Percentiles rank a stretch among this genome's conserved stretches.
phyloP scores from a whole-genome alignment of 2,329 filamentous ascomycete species.

The Aureobasidium sp. region DNA sequence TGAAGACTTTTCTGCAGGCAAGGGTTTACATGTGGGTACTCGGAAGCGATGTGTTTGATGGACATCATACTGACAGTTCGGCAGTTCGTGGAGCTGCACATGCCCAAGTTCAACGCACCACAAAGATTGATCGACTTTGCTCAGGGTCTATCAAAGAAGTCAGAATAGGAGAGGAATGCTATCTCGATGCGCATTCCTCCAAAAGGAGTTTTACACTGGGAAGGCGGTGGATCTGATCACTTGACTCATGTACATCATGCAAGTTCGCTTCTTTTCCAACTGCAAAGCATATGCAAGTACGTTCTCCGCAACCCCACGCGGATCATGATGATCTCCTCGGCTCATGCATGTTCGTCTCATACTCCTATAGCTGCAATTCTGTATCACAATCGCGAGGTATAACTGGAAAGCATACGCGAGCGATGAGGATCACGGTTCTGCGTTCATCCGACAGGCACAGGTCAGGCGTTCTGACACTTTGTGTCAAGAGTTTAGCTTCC shows the following conservation, averaged over 20 bases:
- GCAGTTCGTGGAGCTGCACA: constrained; percentile 81
- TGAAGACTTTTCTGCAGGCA: constrained; percentile 27
- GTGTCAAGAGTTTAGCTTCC: neutral
- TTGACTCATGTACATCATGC: neutral
- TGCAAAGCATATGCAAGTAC: neutral
- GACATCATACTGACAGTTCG: constrained; percentile 45
- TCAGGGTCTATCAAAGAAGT: constrained; percentile 7
- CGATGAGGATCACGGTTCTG: neutral
- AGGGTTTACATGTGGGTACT: constrained; percentile 8
- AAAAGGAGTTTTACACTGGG: too few relatives aligned
- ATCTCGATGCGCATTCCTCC: neutral
- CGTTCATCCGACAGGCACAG: neutral
- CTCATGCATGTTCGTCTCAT: neutral
- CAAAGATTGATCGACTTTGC: constrained; percentile 15
- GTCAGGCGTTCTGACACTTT: neutral
- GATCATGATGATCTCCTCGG: constrained; percentile 2
- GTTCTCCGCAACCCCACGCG: constrained; percentile 4
- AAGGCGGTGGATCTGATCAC: neutral
- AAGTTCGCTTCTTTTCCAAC: neutral
- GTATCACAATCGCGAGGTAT: neutral
- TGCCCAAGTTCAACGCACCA: constrained; percentile 78
- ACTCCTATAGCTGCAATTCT: neutral
- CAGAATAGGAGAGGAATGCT: neutral
- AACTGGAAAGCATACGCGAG: neutral
- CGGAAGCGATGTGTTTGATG: neutral